These are phyloP conservation scores for Sicyos edulis DNA, from an alignment of 306 rosid species.

Conservation along the genomic window DNA sequence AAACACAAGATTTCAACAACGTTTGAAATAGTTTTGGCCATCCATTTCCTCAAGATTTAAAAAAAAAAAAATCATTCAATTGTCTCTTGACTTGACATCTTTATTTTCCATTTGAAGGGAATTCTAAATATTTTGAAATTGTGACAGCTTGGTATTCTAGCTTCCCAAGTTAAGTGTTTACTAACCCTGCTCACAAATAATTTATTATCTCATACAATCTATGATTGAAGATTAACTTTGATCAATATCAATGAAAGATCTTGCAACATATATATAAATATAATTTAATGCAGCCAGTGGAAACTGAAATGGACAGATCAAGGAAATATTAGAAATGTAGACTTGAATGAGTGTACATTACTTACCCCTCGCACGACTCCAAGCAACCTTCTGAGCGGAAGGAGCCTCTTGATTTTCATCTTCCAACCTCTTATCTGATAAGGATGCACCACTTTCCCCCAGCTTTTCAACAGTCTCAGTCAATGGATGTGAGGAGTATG, in stretches of 20 bases:
- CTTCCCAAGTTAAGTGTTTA: not conserved
- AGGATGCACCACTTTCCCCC: conserved; percentile 40
- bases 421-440: conserved; percentile 44
- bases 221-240: conserved; percentile 2
- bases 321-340: not conserved
- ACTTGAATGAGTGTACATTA: not conserved
- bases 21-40: not conserved
- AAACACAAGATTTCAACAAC: not conserved
- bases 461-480: conserved; percentile 33
- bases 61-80: not conserved
- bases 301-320: not conserved
- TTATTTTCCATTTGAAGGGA: not conserved
- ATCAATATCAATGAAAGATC: not conserved
- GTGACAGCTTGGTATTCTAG: not conserved
- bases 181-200: not conserved
- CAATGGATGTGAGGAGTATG: conserved; percentile 28
- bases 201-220: not conserved
- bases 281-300: not conserved
- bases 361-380: conserved; percentile 62
- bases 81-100: not conserved
- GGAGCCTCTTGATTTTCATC: conserved; percentile 50
- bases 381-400: conserved; percentile 32
- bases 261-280: not conserved
- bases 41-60: not conserved
- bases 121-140: not conserved